These are phyloP conservation scores for Rhizoclosmatium globosum DNA, from an alignment of 192 early-diverging fungal genomes.

Conservation along the genomic window DNA sequence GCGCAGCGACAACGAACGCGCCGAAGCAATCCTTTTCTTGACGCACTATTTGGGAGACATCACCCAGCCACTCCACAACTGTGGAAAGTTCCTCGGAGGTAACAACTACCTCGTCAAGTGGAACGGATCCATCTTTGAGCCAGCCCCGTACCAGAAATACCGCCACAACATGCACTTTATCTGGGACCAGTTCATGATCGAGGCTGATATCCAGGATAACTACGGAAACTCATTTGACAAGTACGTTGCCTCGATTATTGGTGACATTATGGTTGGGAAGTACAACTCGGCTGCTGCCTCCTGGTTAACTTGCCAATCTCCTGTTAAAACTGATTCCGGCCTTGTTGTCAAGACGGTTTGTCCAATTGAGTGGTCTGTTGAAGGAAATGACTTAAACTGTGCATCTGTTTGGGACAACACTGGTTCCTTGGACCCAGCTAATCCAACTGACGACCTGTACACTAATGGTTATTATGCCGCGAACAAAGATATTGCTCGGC, in stretches of 20 bases:
- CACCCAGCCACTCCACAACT: too few relatives aligned
- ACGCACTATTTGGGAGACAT: constrained; percentile 45
- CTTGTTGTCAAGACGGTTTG: constrained; percentile 26
- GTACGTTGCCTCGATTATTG: constrained; percentile 32
- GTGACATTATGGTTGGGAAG: constrained; percentile 35
- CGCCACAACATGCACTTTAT: constrained; percentile 20
- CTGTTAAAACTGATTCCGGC: constrained; percentile 31
- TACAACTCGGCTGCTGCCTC: neutral
- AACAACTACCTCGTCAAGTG: constrained; percentile 36
- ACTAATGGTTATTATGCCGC: constrained; percentile 39
- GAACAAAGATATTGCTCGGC: constrained; percentile 34
- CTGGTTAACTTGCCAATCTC: constrained; percentile 34
- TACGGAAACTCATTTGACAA: constrained; percentile 23
- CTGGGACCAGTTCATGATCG: constrained; percentile 29
- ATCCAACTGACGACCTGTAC: constrained; percentile 19
- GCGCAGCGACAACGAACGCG: neutral
- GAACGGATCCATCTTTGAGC: constrained; percentile 2
- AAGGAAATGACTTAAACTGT: constrained; percentile 47
- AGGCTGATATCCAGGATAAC: constrained; percentile 16
- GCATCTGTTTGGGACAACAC: constrained; percentile 43
- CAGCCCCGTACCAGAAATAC: neutral
- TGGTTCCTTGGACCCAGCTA: constrained; percentile 4
- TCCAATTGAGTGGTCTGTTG: constrained; percentile 44
- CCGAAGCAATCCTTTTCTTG: constrained; percentile 40
- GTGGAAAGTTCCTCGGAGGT: constrained; percentile 36